Evolutionary conservation across 345 rosid species (phyloP), one percentile per base, ranked within the genome.

Genomic region (Barbarea vulgaris): DNA sequence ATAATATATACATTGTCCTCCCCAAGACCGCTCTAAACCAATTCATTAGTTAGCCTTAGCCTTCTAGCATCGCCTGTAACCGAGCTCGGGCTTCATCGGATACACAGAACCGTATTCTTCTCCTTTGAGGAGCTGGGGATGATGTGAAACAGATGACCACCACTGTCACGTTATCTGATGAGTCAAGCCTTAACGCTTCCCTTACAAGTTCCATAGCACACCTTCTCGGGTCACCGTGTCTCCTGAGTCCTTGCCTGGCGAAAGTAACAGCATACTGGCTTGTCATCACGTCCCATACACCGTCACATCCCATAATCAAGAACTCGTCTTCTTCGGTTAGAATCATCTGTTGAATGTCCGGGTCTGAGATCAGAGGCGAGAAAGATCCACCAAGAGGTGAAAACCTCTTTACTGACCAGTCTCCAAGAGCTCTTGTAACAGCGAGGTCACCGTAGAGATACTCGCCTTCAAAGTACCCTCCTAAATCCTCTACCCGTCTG

Each of bases 361-460:
- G 98, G 70, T 91, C 95, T 1, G 93, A 91, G 77, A 83, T 91
- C 77, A 94, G 75, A 57, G 96, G 96, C 0, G 96, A 93, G 42
- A 37, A 65, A 41, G 80, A 81, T n/a, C 9, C 58, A 19, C 63
- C 74, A 0, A 53, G 48, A 1, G 71, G 56, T 41, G 74, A 76
- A 15, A 36, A 7, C 83, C 91, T 94, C 93, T 88, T 82, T 17
- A 91, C 80, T 66, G 88, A 81, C 2, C 93, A 86, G 69, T 89
- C 84, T 3, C 98, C 98, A 65, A 94, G 78, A 19, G 98, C 98
- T 22, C 98, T 90, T 0, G 91, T 85, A 44, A 94, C 88, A 7
- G 84, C 79, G 46, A 93, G 60, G 69, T 79, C 86, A 37, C 97
- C 98, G 14, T 89, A 87, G 28, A 93, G 80, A 80, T 93, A 91